These are phyloP conservation scores for Colletotrichum agaves DNA, from an alignment of 2,329 filamentous ascomycete species.

Conservation along the genomic window DNA sequence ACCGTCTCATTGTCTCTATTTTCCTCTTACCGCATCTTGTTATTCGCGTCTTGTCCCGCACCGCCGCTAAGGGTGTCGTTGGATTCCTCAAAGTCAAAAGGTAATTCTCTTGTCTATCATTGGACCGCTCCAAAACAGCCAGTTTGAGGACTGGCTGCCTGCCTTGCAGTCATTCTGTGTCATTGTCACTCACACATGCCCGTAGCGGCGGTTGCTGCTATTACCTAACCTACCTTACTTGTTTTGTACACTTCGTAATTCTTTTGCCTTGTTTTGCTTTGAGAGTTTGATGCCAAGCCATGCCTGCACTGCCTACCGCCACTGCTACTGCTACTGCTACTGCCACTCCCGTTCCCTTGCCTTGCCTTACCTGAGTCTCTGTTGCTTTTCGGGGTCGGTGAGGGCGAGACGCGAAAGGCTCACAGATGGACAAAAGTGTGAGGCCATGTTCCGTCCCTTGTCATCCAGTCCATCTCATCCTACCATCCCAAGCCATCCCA, in stretches of 20 bases:
- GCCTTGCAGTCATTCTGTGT: slow-evolving; percentile 16
- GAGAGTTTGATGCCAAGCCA: slow-evolving; percentile 15
- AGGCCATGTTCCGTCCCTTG: slow-evolving; percentile 10
- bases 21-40: slow-evolving; percentile 22
- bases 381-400: slow-evolving; percentile 10
- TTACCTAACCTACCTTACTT: no score
- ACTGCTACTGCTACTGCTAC: neutral
- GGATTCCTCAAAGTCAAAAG: slow-evolving; percentile 8
- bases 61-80: slow-evolving; percentile 9
- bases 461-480: slow-evolving; percentile 6
- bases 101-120: slow-evolving; percentile 9
- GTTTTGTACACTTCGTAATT: no score
- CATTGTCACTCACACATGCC: slow-evolving; percentile 17
- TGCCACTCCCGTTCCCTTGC: neutral
- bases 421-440: slow-evolving; percentile 6
- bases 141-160: slow-evolving; percentile 8
- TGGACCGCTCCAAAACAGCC: slow-evolving; percentile 15
- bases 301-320: slow-evolving; percentile 2
- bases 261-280: slow-evolving; percentile 1
- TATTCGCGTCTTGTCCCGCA: neutral
- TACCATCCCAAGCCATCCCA: slow-evolving; percentile 14
- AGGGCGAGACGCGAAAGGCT: neutral
- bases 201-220: neutral
- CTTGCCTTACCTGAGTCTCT: neutral
- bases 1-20: slow-evolving; percentile 4